These are phyloP conservation scores for Lodderomyces parapsilosis DNA, from an alignment of 1,139 yeast species.

Conservation along the genomic window DNA sequence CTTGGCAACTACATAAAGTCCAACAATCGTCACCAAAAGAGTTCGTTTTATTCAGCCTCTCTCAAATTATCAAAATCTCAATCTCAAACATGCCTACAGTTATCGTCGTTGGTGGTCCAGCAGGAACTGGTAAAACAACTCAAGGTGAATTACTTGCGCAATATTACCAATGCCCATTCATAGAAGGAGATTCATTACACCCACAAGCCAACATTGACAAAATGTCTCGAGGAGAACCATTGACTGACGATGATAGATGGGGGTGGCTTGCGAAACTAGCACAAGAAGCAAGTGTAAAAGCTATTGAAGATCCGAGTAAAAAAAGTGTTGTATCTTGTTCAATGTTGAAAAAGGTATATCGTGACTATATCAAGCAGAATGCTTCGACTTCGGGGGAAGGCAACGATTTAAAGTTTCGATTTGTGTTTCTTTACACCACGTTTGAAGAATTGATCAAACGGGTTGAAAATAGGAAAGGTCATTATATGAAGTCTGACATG, in stretches of 20 bases:
- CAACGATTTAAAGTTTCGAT: conserved; percentile 48
- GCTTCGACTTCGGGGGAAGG: conserved; percentile 27
- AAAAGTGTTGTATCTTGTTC: conserved; percentile 75
- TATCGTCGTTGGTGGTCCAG: conserved; percentile 76
- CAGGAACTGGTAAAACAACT: conserved; percentile 92
- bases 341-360: conserved; percentile 69
- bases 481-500: conserved; percentile 87
- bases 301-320: conserved; percentile 26
- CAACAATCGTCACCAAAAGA: neutral
- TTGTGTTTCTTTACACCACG: conserved; percentile 66
- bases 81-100: conserved; percentile 20
- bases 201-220: conserved; percentile 72
- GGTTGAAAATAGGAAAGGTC: conserved; percentile 62
- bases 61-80: neutral
- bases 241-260: conserved; percentile 89
- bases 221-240: conserved; percentile 78
- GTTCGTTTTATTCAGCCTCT: neutral
- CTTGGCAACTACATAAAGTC: too few relatives aligned
- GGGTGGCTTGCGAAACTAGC: conserved; percentile 72
- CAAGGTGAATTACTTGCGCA: conserved; percentile 57
- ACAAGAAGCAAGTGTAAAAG: conserved; percentile 32
- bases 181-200: conserved; percentile 87
- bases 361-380: conserved; percentile 51
- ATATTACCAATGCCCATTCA: conserved; percentile 48
- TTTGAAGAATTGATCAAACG: conserved; percentile 60